phyloP scores from a whole-genome alignment of 202 grass and related monocot genomes.

The Carex arenaria region DNA sequence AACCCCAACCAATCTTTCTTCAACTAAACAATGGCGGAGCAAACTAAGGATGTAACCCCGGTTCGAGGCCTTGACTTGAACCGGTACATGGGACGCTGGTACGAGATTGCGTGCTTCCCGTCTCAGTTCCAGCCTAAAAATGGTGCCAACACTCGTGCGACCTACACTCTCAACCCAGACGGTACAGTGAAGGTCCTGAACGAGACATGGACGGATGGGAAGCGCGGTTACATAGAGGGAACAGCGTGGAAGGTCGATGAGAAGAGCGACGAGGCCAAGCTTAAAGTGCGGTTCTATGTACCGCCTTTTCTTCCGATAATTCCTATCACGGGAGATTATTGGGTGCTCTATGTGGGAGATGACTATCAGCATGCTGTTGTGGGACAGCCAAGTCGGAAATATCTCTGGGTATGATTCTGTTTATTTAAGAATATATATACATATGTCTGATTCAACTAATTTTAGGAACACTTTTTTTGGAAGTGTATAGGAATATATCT shows the following conservation, averaged over 20 bases:
- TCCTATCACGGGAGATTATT: conserved; percentile 40
- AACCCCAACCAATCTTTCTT: background rate
- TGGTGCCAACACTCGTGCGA: conserved; percentile 38
- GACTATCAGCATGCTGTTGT: conserved; percentile 43
- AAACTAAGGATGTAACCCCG: conserved; percentile 20
- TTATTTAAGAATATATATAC: background rate
- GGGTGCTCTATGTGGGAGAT: conserved; percentile 39
- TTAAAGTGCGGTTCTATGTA: conserved; percentile 48
- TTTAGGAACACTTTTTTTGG: background rate
- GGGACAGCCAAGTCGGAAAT: conserved; percentile 37
- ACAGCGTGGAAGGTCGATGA: conserved; percentile 35
- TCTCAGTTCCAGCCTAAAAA: conserved; percentile 38
- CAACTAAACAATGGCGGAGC: conserved; percentile 4
- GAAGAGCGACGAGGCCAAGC: conserved; percentile 39
- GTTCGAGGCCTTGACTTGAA: conserved; percentile 32
- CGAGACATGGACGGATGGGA: conserved; percentile 43
- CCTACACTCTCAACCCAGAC: conserved; percentile 34
- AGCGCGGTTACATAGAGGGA: conserved; percentile 37
- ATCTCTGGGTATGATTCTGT: conserved; percentile 40
- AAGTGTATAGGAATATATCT: background rate
- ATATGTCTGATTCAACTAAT: background rate
- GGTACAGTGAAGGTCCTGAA: conserved; percentile 39
- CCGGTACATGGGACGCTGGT: conserved; percentile 53
- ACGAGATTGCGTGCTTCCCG: conserved; percentile 39
- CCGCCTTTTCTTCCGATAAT: conserved; percentile 43